Evolutionary conservation across 1,139 yeast species (phyloP).

Genomic region (Candida sojae): DNA sequence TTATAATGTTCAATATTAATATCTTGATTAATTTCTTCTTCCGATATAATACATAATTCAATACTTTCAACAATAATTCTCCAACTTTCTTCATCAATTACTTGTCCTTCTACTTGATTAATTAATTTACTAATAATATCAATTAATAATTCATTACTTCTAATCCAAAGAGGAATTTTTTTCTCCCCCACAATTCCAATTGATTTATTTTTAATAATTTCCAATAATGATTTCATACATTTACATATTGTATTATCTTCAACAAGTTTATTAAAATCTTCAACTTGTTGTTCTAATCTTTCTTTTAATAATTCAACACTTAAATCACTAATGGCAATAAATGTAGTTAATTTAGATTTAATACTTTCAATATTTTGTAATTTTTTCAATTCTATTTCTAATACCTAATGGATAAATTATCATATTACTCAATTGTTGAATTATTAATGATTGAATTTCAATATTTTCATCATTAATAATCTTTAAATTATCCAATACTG

Average conservation of each 20-base stretch:
- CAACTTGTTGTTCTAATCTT: conserved; percentile 30
- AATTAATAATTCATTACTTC: conserved; percentile 35
- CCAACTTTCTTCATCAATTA: conserved; percentile 43
- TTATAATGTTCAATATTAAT: conserved; percentile 52
- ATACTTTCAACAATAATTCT: conserved; percentile 42
- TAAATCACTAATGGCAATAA: conserved; percentile 59
- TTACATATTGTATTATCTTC: conserved; percentile 46
- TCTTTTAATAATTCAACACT: conserved; percentile 45
- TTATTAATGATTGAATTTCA: conserved; percentile 43
- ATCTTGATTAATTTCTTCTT: conserved; percentile 41
- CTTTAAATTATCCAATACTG: conserved; percentile 48
- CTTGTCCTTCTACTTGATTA: conserved; percentile 9
- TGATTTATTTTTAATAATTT: conserved; percentile 32
- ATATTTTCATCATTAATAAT: conserved; percentile 32
- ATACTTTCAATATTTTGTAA: conserved; percentile 25
- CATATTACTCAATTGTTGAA: conserved; percentile 56
- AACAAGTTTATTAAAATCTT: conserved; percentile 36
- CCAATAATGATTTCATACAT: conserved; percentile 26
- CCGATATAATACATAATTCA: conserved; percentile 34
- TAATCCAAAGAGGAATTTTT: conserved; percentile 43
- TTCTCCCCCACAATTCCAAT: conserved; percentile 28
- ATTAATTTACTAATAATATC: conserved; percentile 22
- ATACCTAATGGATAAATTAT: conserved; percentile 61
- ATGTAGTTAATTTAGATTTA: conserved; percentile 58
- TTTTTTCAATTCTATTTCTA: conserved; percentile 51